Evolutionary conservation across 106 monocot genomes (phyloP), one percentile per base, ranked within the genome.

Genomic region (Platanthera zijinensis): DNA sequence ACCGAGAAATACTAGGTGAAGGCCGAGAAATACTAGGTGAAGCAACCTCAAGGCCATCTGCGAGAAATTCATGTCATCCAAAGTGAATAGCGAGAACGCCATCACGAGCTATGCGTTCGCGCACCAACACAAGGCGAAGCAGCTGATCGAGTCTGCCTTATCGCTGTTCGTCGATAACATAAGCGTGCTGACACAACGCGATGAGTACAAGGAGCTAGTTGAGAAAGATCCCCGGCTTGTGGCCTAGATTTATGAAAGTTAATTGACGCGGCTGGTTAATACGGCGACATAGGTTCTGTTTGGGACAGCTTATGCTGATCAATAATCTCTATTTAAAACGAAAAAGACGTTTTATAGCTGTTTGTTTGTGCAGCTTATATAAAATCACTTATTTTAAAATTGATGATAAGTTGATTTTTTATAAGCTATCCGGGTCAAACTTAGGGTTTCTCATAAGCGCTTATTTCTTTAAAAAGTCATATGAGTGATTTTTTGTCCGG

Each of bases 1-100:
- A 91, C 96, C 0, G 93, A 96, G 76, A 93, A 94, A 75, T 97
- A 97, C 73, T 91, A 97, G 51, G 96, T 97, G 57, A 97, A 93
- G 72, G n/a, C n/a, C n/a, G n/a, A n/a, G n/a, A n/a, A n/a, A n/a
- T n/a, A n/a, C n/a, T n/a, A n/a, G n/a, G n/a, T n/a, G n/a, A n/a
- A n/a, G n/a, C n/a, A 87, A 97, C 74, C 89, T 93, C 3, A 97
- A 97, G 74, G 48, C 73, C 15, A 87, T 79, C 64, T 97, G 93
- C 7, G 93, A 97, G 83, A 91, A 87, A 78, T 96, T 89, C 86
- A 79, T 96, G 84, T 89, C 89, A 21, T 91, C 96, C 39, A 96
- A 89, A 80, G 85, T 94, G 51, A 96, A 93, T 53, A 86, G 77
- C 19, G 93, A 97, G 10, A 97, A 89, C 61, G 96, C 93, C 1